phyloP scores from a whole-genome alignment of 129 eudicot species.

The Deinandra increscens region DNA sequence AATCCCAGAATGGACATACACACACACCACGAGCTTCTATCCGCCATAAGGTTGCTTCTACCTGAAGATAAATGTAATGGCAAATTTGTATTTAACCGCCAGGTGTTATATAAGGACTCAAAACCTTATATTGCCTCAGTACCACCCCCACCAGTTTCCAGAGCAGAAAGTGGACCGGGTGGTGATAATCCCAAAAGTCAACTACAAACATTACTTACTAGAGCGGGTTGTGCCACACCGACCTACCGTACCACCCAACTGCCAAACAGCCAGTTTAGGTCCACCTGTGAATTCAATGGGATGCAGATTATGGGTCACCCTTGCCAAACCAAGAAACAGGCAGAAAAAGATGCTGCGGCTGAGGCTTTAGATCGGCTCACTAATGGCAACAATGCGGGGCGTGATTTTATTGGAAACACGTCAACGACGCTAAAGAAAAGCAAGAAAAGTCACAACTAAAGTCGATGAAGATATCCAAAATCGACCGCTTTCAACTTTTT shows the following conservation, averaged over 20 bases:
- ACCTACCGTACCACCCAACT: slow-evolving; percentile 49
- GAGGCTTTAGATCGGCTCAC: slow-evolving; percentile 72
- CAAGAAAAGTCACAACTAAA: slow-evolving; percentile 57
- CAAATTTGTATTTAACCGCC: slow-evolving; percentile 63
- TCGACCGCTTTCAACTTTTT: background rate
- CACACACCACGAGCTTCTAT: slow-evolving; percentile 60
- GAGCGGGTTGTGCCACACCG: slow-evolving; percentile 75
- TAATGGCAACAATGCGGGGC: slow-evolving; percentile 48
- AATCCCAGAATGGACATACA: slow-evolving; percentile 76
- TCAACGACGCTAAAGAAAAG: slow-evolving; percentile 73
- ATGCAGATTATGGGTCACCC: slow-evolving; percentile 79
- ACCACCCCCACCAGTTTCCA: slow-evolving; percentile 38
- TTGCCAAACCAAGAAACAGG: slow-evolving; percentile 75
- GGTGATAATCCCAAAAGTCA: slow-evolving; percentile 89
- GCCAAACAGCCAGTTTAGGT: slow-evolving; percentile 55
- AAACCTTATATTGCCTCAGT: slow-evolving; percentile 37
- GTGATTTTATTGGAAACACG: slow-evolving; percentile 50
- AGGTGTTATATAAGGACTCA: slow-evolving; percentile 29
- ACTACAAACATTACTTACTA: slow-evolving; percentile 71
- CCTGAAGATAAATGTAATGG: slow-evolving; percentile 65
- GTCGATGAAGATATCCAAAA: background rate
- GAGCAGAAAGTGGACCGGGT: slow-evolving; percentile 76
- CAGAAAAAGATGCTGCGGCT: slow-evolving; percentile 93
- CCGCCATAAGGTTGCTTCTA: slow-evolving; percentile 73
- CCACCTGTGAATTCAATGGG: slow-evolving; percentile 76